These are phyloP conservation scores for Clonostachys solani DNA, from an alignment of 2,329 filamentous ascomycete genomes.

Conservation along the genomic window DNA sequence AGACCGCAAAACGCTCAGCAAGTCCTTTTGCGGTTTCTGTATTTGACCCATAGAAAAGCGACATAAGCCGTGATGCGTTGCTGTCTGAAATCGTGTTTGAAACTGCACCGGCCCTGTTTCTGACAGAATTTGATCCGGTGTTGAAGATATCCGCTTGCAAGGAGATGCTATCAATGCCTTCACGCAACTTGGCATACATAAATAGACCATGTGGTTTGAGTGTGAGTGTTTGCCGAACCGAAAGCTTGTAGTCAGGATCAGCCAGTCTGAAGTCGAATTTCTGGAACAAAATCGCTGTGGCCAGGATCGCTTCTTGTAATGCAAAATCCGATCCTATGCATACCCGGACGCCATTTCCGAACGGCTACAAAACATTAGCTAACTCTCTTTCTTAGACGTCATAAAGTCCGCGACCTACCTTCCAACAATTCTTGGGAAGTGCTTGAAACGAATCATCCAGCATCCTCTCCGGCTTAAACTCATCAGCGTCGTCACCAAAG, in stretches of 20 bases:
- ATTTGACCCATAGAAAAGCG: slow-evolving; percentile 31
- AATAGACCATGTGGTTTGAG: slow-evolving; percentile 59
- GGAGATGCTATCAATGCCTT: not conserved
- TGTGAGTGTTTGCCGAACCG: slow-evolving; percentile 52
- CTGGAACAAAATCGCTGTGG: slow-evolving; percentile 1
- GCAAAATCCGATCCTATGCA: slow-evolving; percentile 5
- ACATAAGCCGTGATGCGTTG: slow-evolving; percentile 26
- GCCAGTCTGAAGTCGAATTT: slow-evolving; percentile 50
- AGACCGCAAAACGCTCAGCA: slow-evolving; percentile 56
- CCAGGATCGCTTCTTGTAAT: slow-evolving; percentile 3
- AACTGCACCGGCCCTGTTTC: too few relatives aligned
- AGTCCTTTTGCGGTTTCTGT: slow-evolving; percentile 70
- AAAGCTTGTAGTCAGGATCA: slow-evolving; percentile 55
- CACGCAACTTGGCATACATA: not conserved
- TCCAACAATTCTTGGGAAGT: too few relatives aligned
- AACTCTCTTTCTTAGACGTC: too few relatives aligned
- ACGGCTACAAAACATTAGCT: slow-evolving; percentile 14
- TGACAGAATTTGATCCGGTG: too few relatives aligned
- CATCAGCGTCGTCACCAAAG: too few relatives aligned
- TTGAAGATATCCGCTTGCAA: too few relatives aligned
- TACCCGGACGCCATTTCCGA: not conserved
- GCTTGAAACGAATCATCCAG: too few relatives aligned
- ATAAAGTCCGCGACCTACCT: too few relatives aligned
- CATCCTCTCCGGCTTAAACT: too few relatives aligned
- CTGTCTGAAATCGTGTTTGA: too few relatives aligned